phyloP scores from a whole-genome alignment of 352 stramenopile species.

The Phytophthora syringae region DNA sequence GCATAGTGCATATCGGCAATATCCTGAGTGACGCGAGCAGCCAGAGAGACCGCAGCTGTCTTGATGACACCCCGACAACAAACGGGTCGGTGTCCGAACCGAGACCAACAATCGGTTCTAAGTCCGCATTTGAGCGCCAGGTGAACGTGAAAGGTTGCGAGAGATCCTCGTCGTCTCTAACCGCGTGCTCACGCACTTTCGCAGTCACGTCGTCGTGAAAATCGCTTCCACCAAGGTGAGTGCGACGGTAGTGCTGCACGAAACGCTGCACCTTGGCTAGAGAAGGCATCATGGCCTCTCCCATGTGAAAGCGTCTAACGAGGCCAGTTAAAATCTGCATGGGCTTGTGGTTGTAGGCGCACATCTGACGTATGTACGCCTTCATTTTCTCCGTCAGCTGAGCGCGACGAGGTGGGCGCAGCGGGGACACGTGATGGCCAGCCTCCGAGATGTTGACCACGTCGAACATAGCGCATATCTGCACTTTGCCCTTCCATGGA shows the following conservation, averaged over 20 bases:
- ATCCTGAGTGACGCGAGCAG: not conserved
- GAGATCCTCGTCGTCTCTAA: not conserved
- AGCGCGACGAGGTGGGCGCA: not conserved
- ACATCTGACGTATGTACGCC: conserved; percentile 4
- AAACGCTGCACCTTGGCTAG: conserved; percentile 8
- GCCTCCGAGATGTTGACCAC: conserved; percentile 4
- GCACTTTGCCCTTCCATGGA: conserved; percentile 4
- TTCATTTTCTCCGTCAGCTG: conserved; percentile 11
- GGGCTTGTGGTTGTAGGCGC: conserved; percentile 17
- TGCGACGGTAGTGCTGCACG: conserved; percentile 5
- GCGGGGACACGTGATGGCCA: conserved; percentile 1
- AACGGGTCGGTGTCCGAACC: conserved; percentile 10
- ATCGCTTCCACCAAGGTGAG: conserved; percentile 10
- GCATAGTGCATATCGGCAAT: not conserved
- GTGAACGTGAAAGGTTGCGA: conserved; percentile 13
- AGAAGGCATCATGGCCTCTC: not conserved
- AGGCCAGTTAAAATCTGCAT: conserved; percentile 7
- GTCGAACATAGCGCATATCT: conserved; percentile 9
- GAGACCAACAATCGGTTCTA: conserved; percentile 2
- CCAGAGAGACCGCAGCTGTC: not conserved
- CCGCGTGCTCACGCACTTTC: conserved; percentile 1
- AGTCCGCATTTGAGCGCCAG: not conserved
- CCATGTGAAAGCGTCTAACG: conserved; percentile 1
- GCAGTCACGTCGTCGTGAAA: conserved; percentile 3
- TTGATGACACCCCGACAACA: conserved; percentile 7